These are phyloP conservation scores for Phylloporus arenicola DNA, from an alignment of 768 basidiomycete species.

Conservation along the genomic window DNA sequence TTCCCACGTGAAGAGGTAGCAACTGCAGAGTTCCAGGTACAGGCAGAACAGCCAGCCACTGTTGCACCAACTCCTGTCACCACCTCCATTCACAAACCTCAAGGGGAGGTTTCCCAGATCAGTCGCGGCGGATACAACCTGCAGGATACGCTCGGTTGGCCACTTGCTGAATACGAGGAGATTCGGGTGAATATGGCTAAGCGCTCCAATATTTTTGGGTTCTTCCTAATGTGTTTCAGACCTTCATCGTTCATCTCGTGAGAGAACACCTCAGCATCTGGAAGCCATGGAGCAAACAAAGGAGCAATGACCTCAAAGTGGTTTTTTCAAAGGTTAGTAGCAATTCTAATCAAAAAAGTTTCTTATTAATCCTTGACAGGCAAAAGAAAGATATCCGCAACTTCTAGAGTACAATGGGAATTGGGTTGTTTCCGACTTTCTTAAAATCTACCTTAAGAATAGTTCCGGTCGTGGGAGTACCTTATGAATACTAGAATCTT, in stretches of 20 bases:
- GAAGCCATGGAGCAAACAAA: not conserved
- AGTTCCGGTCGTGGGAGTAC: not conserved
- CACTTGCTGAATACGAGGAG: not conserved
- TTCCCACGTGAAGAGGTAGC: not conserved
- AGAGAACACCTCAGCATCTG: not conserved
- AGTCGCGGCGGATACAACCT: not conserved
- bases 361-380: no score
- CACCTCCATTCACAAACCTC: not conserved
- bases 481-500: no score
- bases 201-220: not conserved
- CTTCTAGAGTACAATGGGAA: slow-evolving; percentile 2
- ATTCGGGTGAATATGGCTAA: not conserved
- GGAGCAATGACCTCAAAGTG: not conserved
- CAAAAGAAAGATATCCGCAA: not conserved
- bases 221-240: not conserved
- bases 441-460: slow-evolving; percentile 8
- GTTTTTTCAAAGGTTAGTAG: not conserved
- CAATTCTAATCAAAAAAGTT: no score
- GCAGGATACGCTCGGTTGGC: not conserved
- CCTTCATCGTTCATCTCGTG: not conserved
- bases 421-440: slow-evolving; percentile 6
- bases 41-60: not conserved
- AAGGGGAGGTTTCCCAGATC: not conserved
- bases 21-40: not conserved
- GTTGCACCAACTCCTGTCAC: not conserved